Evolutionary conservation across 768 basidiomycete species (phyloP).

Genomic region (Cyclocybe aegerita): DNA sequence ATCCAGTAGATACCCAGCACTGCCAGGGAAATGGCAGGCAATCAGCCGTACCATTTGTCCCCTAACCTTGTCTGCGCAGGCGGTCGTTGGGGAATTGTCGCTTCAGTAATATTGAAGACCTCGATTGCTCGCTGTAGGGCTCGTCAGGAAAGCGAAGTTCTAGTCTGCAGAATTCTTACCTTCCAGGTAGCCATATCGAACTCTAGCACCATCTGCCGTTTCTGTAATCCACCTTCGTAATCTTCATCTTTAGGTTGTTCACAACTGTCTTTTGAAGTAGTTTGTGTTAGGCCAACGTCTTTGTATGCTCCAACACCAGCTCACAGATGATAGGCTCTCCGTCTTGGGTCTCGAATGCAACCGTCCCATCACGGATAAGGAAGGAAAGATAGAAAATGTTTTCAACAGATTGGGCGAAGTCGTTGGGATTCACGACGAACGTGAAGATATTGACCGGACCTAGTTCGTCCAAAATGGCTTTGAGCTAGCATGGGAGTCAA

Average conservation of each 20-base stretch:
- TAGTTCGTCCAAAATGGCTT: constrained; percentile 48
- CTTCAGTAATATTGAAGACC: constrained; percentile 75
- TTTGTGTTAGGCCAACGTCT: neutral
- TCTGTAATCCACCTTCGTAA: constrained; percentile 60
- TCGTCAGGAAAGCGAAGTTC: neutral
- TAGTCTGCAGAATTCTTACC: constrained; percentile 43
- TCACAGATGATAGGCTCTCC: constrained; percentile 78
- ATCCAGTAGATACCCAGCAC: no score
- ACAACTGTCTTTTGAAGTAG: constrained; percentile 51
- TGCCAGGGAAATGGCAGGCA: neutral
- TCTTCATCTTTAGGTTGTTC: constrained; percentile 65
- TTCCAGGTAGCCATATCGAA: constrained; percentile 89
- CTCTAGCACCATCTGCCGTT: constrained; percentile 87
- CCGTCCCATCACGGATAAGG: constrained; percentile 82
- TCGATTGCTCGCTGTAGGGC: constrained; percentile 75
- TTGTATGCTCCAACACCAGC: constrained; percentile 20
- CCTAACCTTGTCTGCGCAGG: constrained; percentile 55
- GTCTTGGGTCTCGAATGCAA: constrained; percentile 66
- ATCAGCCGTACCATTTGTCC: constrained; percentile 72
- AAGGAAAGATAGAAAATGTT: constrained; percentile 96
- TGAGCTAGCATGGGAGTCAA: constrained; percentile 45
- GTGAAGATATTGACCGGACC: constrained; percentile 73
- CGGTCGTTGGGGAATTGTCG: constrained; percentile 74
- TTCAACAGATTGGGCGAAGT: constrained; percentile 93
- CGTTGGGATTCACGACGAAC: constrained; percentile 86